phyloP scores from a whole-genome alignment of 345 rosid species.

The Eucalyptus marginata region DNA sequence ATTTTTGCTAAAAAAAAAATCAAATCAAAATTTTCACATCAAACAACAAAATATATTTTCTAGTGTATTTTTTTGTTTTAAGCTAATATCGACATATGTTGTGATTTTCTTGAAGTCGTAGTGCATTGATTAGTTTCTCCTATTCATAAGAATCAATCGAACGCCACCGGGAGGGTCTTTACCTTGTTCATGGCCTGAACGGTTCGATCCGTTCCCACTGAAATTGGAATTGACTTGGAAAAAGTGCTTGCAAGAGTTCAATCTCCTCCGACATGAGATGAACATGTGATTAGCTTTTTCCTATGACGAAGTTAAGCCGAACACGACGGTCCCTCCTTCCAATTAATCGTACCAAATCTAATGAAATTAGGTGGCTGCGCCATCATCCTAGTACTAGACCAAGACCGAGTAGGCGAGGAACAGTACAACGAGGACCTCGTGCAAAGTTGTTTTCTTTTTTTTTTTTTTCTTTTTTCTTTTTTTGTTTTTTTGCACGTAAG shows the following conservation, averaged over 20 bases:
- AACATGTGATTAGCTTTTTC: background rate
- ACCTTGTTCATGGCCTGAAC: rapidly evolving
- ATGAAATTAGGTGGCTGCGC: background rate
- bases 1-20: no score
- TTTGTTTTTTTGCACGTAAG: background rate
- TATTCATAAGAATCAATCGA: background rate
- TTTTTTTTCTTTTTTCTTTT: rapidly evolving
- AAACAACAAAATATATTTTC: rapidly evolving
- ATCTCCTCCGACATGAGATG: background rate
- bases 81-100: rapidly evolving
- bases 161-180: background rate
- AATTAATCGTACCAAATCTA: background rate
- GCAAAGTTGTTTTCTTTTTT: background rate
- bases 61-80: no score
- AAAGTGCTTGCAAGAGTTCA: background rate
- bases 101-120: no score
- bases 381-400: background rate
- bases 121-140: background rate
- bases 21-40: rapidly evolving
- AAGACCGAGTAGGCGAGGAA: background rate
- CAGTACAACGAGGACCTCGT: background rate
- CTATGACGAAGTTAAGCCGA: background rate
- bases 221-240: background rate
- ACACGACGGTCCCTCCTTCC: background rate
- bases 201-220: background rate